Conservation (phyloP, 2,329 filamentous ascomycete species). For the Penicillium sp. region DNA sequence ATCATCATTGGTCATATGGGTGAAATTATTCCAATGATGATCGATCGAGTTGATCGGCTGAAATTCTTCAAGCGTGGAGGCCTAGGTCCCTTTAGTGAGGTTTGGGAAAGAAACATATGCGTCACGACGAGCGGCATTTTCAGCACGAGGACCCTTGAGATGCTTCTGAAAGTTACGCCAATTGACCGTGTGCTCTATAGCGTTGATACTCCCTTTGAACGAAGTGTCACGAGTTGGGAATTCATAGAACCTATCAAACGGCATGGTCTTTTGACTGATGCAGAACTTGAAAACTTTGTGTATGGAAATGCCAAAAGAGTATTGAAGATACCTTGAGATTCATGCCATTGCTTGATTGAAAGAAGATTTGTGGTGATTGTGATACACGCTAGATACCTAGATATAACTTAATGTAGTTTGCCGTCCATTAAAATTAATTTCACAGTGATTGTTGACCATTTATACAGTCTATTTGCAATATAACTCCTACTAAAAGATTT, state of each 20-base stretch:
- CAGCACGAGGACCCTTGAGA: background rate
- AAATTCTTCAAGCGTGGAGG: background rate
- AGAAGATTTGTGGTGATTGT: no score
- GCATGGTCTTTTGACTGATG: background rate
- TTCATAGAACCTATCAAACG: background rate
- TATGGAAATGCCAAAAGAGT: background rate
- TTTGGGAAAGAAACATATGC: background rate
- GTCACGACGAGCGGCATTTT: background rate
- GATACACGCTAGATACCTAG: no score
- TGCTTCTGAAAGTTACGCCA: background rate
- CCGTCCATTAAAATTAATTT: no score
- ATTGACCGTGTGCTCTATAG: background rate
- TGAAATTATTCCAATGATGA: background rate
- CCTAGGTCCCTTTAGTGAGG: background rate
- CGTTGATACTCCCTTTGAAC: background rate
- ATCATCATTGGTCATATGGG: background rate
- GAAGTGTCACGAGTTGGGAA: background rate
- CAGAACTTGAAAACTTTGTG: background rate
- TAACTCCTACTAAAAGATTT: no score
- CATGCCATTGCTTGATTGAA: no score
- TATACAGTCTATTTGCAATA: no score
- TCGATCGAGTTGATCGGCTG: background rate
- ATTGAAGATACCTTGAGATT: background rate
- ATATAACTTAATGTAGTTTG: no score
- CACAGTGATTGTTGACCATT: no score